A percentile compares a stretch with the other conserved stretches of the same genome.
Evolutionary conservation across 2,329 filamentous ascomycete species (phyloP).

Genomic region (Canariomyces notabilis): DNA sequence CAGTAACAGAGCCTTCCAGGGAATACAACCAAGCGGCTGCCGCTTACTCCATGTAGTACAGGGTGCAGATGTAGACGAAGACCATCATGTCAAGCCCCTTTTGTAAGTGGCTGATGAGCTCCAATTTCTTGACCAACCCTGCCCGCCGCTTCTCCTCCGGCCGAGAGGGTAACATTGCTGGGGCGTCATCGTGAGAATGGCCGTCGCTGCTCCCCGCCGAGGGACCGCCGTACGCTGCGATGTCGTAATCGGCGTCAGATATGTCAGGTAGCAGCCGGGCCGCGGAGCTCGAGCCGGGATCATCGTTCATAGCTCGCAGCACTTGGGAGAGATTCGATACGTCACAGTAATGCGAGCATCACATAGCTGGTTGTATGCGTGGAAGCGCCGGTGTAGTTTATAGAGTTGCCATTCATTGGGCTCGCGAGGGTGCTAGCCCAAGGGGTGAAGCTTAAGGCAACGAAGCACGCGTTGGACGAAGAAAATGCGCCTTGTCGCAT

Average conservation of each 20-base stretch:
- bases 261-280: conserved; percentile 27
- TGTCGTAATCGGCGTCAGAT: conserved; percentile 7
- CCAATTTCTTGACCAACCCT: conserved; percentile 49
- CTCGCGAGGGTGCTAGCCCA: background rate
- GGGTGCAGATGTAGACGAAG: conserved; percentile 57
- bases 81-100: conserved; percentile 58
- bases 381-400: background rate
- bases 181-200: conserved; percentile 13
- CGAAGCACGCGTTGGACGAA: conserved; percentile 1
- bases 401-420: background rate
- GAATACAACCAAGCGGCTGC: background rate
- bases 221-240: conserved; percentile 3
- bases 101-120: conserved; percentile 57
- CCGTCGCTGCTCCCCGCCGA: conserved; percentile 9
- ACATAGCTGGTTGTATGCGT: conserved; percentile 10
- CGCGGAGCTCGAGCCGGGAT: conserved; percentile 39
- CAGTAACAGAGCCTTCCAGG: background rate
- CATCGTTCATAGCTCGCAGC: conserved; percentile 42
- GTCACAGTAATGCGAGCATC: conserved; percentile 1
- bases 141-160: conserved; percentile 26
- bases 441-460: background rate
- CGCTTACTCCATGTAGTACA: conserved; percentile 66
- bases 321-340: conserved; percentile 13
- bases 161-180: conserved; percentile 13
- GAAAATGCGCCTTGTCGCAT: background rate